Base-by-base conservation (phyloP, 1,284 basidiomycete genomes). In the Apiotrichum montevideense region DNA sequence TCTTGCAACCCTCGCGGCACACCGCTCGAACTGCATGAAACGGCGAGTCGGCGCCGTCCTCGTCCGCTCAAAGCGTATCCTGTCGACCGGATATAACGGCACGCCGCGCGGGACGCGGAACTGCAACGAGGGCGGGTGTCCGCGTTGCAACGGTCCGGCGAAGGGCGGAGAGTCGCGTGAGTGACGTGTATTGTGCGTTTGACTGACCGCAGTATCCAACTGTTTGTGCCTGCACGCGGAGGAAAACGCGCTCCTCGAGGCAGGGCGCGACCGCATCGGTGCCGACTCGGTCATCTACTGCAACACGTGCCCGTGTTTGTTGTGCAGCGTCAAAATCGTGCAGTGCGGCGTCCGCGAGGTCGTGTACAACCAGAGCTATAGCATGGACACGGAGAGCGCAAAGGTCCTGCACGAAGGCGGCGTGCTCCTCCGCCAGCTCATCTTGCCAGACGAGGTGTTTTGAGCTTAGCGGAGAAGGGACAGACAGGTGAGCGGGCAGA, bases 21-120 rank as follows among this genome's bases (percentile, higher is more conserved):
- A 85, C 64, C 82, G 88, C 43, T 90, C 86, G n/a, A 98, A 92
- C 72, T 98, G 87, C 74, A 98, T 98, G 95, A 99, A 99, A 72
- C 85, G 96, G 4, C 84, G 96, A 1, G 94, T 98, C 0, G 94
- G 94, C 11, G 93, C 92, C 0, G 85, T 98, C 14, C 80, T 98
- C 42, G 92, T 97, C 35, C 83, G 89, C 3, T 74, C 65, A 2
- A 86, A 89, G 64, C 82, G 94, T 33, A 88, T 99, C 52, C 80
- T 98, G 41, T 85, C 90, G n/a, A 97, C 96, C 1, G 96, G 96
- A 79, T 99, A 99, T 77, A 99, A 99, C 70, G 96, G 96, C 3
- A 98, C 96, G 0, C 90, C 96, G 8, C 82, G 91, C 8, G 92
- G 93, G 3, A 80, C 97, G 43, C 80, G 67, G 39, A 96, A 96